Base-by-base conservation (phyloP, 2,329 filamentous ascomycete genomes). In the Trichoderma semiorbis region DNA sequence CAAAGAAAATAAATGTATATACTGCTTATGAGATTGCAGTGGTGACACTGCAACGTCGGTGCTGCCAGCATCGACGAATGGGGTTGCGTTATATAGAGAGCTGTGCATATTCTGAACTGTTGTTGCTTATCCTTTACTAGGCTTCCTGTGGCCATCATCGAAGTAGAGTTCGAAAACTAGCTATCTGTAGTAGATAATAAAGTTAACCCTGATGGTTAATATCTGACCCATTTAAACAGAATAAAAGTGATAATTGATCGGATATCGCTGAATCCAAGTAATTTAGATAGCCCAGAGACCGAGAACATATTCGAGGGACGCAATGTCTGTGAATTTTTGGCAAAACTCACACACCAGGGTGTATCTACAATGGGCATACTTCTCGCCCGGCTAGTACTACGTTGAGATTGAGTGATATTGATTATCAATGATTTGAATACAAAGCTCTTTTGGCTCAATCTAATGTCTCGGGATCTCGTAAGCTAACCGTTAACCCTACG, bases 221-320 rank as follows among this genome's bases (percentile, higher is more conserved):
- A 21, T 24, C 11, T 50, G 47, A 24, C 11, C 1, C 1, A 14
- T 21, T 7, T 5, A 2, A 43, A 3, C 11, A 12, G 47, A 1
- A 7, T 24, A 7, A 24, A 53, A 7, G 2, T 53, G 47, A 24
- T 11, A 24, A 1, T 53, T 53, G 10, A 53, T 53, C 10, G 21
- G 47, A 14, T 24, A 53, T 53, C 47, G 11, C 21, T 53, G n/a
- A 5, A 24, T 24, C 5, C 1, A 24, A 50, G 43, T 50, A 12
- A 1, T 12, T 21, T 12, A 0, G 1, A 21, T 21, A 12, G 1
- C 10, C 24, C 39, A 0, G 39, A 43, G 7, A 24, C n/a, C 3
- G 47, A 12, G 4, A 53, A 53, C 12, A 12, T 53, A 3, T 21
- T 53, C 11, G 21, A 21, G 21, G 21, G 47, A 53, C 47, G 43